phyloP scores from a whole-genome alignment of 75 land plant species.

The Picea glauca region DNA sequence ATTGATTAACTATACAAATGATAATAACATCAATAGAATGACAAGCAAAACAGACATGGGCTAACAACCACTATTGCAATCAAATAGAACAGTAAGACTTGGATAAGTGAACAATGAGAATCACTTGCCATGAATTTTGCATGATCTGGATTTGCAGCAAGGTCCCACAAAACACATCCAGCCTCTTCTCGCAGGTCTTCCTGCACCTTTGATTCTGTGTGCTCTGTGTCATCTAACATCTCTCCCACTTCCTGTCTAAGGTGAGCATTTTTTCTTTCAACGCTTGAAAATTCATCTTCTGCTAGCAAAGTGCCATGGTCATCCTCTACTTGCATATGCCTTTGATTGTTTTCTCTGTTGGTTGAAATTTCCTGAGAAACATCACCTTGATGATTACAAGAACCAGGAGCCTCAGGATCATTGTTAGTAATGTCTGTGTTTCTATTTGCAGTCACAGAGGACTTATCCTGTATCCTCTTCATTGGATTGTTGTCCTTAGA shows the following conservation, averaged over 20 bases:
- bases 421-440: not conserved
- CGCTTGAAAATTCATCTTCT: conserved; percentile 2
- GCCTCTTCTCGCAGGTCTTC: conserved; percentile 78
- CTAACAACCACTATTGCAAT: too few relatives aligned
- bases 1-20: too few relatives aligned
- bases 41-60: too few relatives aligned
- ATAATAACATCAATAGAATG: too few relatives aligned
- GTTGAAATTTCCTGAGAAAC: not conserved
- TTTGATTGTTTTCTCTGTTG: not conserved
- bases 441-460: not conserved
- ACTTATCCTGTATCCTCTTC: not conserved
- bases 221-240: conserved; percentile 4
- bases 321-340: not conserved
- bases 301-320: conserved; percentile 6
- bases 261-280: not conserved
- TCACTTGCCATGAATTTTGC: conserved; percentile 80
- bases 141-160: conserved; percentile 65
- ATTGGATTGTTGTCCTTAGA: not conserved
- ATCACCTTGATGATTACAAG: not conserved
- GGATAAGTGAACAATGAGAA: not conserved
- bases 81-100: not conserved
- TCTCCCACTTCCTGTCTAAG: not conserved
- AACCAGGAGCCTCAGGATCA: not conserved
- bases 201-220: conserved; percentile 7
- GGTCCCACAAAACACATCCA: conserved; percentile 96